A percentile compares a stretch with the other conserved stretches of the same genome.
phyloP scores from a whole-genome alignment of 2,329 filamentous ascomycete species.

The Lachnum nothofagi region DNA sequence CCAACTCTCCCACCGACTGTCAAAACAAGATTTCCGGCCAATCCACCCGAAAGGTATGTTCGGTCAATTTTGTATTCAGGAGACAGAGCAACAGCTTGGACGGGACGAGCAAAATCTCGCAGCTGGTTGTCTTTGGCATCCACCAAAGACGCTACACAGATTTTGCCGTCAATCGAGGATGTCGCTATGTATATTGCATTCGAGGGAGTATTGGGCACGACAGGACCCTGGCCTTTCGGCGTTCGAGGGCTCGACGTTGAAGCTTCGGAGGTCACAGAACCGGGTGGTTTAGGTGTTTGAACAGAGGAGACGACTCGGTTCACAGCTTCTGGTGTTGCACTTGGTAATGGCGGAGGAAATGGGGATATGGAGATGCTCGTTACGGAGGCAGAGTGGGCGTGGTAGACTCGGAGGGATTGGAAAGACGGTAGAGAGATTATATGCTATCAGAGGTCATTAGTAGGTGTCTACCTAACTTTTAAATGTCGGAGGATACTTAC shows the following conservation, averaged over 20 bases:
- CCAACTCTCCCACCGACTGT: conserved; percentile 77
- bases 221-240: conserved; percentile 40
- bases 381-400: conserved; percentile 86
- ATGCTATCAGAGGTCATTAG: conserved; percentile 53
- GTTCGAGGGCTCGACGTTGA: conserved; percentile 49
- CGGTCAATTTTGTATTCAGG: conserved; percentile 88
- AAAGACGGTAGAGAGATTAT: conserved; percentile 79
- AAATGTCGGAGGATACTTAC: conserved; percentile 47
- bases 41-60: conserved; percentile 84
- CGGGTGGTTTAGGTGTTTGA: conserved; percentile 30
- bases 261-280: conserved; percentile 41
- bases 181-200: conserved; percentile 93
- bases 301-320: conserved; percentile 32
- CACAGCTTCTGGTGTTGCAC: conserved; percentile 34
- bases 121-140: conserved; percentile 87
- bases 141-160: conserved; percentile 82
- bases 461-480: not conserved
- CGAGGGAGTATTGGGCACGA: conserved; percentile 68
- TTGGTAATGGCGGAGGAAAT: conserved; percentile 57
- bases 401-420: conserved; percentile 76
- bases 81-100: conserved; percentile 89
- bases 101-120: conserved; percentile 86
- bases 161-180: conserved; percentile 90
- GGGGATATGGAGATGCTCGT: conserved; percentile 89
- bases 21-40: conserved; percentile 80